Evolutionary conservation across 108 stramenopile species (phyloP), one percentile per base, ranked within the genome.

Genomic region (Cyclotella sp.): DNA sequence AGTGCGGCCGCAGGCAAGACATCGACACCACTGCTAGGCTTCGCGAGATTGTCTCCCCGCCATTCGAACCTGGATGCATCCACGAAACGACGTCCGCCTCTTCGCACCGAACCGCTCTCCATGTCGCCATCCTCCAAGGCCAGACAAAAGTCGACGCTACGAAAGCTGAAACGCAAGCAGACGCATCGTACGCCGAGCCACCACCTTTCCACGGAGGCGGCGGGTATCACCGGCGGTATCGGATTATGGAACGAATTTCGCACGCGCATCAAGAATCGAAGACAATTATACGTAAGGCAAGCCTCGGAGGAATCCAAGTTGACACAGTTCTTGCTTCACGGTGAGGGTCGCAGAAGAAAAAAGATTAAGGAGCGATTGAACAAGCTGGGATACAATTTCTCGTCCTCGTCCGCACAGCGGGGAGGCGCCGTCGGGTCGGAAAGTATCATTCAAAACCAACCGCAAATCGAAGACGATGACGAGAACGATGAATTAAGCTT

Each of bases 221-320:
- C 65, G 34, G 78, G 78, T 12, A 72, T 79, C 16, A 61, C 78
- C 43, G 30, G 43, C 40, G 63, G 70, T 0, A 30, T 79, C 6
- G 78, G 71, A 8, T 43, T 79, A 7, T 79, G 71, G 71, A 55
- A 30, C 55, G 73, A 75, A 43, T 34, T 65, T 40, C 51, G 73
- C 14, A 49, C 34, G 52, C 71, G 78, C 47, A 15, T 66, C 10
- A 65, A 54, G 34, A 34, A 28, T 39, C 54, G 71, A 7, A 55
- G 47, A 41, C 19, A 19, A 53, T 55, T 29, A 30, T 28, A 59
- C 15, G 6, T 71, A 22, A 59, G 68, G 45, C 59, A 57, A 29
- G 60, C 64, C 28, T 47, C 55, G 40, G 45, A 65, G 4, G 28
- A 55, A 21, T 47, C 63, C 54, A 55, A 58, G 54, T 16, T 69